Conservation (phyloP, 768 basidiomycete species). For the Strobilomyces confusus region DNA sequence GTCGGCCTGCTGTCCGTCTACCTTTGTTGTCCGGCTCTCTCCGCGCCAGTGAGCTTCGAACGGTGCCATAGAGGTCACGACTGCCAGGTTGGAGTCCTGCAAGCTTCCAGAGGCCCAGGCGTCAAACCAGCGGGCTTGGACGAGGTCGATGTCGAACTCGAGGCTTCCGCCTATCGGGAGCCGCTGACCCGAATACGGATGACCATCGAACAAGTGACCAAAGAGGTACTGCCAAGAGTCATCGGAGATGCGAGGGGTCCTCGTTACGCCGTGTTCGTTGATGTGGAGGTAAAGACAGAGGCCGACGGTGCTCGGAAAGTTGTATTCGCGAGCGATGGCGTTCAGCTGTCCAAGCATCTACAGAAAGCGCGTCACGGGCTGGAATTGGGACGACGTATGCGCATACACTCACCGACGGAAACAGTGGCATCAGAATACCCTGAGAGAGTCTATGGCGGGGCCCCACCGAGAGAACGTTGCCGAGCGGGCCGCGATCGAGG, state of each 20-base stretch:
- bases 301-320: slow-evolving; percentile 71
- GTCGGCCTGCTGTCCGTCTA: slow-evolving; percentile 36
- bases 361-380: background rate
- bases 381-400: background rate
- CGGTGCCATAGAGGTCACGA: slow-evolving; percentile 36
- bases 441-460: slow-evolving; percentile 59
- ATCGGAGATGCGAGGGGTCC: slow-evolving; percentile 72
- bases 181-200: slow-evolving; percentile 32
- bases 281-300: slow-evolving; percentile 77
- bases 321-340: slow-evolving; percentile 79
- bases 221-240: slow-evolving; percentile 75
- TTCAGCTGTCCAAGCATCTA: slow-evolving; percentile 75
- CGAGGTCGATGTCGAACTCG: slow-evolving; percentile 82
- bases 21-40: slow-evolving; percentile 49
- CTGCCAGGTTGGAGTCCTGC: slow-evolving; percentile 42
- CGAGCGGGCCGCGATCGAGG: slow-evolving; percentile 55
- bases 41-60: slow-evolving; percentile 42
- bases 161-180: slow-evolving; percentile 71
- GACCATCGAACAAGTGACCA: slow-evolving; percentile 52
- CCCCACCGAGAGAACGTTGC: slow-evolving; percentile 54
- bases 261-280: slow-evolving; percentile 48
- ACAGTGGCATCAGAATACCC: slow-evolving; percentile 71
- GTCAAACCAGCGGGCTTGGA: slow-evolving; percentile 74
- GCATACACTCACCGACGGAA: slow-evolving; percentile 53
- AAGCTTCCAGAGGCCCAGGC: slow-evolving; percentile 60